Base-by-base conservation (phyloP, 2,329 filamentous ascomycete species). In the Incumbomyces delicatus region DNA sequence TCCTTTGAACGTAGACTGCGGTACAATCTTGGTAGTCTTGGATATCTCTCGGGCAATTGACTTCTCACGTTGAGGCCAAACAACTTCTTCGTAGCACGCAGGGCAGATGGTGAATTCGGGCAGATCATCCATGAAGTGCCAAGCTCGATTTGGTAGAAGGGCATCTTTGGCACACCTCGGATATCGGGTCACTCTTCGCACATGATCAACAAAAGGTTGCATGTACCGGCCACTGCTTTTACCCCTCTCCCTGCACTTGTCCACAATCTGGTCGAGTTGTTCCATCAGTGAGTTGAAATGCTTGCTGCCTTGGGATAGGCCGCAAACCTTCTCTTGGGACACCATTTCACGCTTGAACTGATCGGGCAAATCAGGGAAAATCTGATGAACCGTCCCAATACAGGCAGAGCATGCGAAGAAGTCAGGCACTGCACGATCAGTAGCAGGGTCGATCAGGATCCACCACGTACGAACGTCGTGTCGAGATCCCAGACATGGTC, bases 91-190 rank as follows among this genome's bases (percentile, higher is more conserved):
- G 61, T 85, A 95, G 63, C 89, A 96, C 63, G 90, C 86, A 53
- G 85, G 80, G 64, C 89, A 96, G 3, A 94, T 82, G 1, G 84
- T 87, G 57, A 95, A 79, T 40, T 88, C 77, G 0, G 84, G 85
- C 0, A 94, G 68, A 12, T 77, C 72, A 1, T 84, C 78, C 62
- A 94, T 87, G 46, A 77, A 80, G 62, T 94, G 81, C 89, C 89
- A 95, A 33, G 74, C 69, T 11, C 73, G 75, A 46, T 78, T 74
- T n/a, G 70, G 63, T 2, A 83, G 65, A 3, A 78, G 71, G n/a
- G 72, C 75, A 59, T 85, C 79, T 30, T 78, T 73, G 16, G 70
- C 69, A 60, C 87, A 94, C 59, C 87, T 78, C 2, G 75, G 71
- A 22, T 78, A 64, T 3, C 68, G 64, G 16, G 73, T 73, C 48